Conservation (phyloP, 495 filamentous ascomycete species). For the Neurospora sp. region DNA sequence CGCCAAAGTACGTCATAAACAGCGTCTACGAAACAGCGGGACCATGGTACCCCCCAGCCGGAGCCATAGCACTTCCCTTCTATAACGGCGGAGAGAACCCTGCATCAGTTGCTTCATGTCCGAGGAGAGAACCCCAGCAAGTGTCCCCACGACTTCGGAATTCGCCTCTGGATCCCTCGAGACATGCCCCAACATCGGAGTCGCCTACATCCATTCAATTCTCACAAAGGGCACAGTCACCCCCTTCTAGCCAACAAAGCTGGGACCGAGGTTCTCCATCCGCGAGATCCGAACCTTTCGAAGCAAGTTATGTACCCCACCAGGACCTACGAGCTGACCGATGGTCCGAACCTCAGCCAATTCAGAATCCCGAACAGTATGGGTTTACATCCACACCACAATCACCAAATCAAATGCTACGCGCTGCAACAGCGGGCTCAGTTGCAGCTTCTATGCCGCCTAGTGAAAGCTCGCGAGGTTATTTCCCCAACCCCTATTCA, state of each 20-base stretch:
- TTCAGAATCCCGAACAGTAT: background rate
- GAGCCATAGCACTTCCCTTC: slow-evolving; percentile 3
- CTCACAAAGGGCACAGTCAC: background rate
- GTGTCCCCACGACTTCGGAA: background rate
- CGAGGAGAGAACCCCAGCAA: background rate
- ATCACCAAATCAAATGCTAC: background rate
- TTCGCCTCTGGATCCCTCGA: background rate
- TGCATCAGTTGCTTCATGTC: background rate
- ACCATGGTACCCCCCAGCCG: slow-evolving; percentile 8
- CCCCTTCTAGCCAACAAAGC: background rate
- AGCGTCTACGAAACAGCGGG: slow-evolving; percentile 1
- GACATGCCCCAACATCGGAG: background rate
- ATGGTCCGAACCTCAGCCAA: slow-evolving; percentile 5
- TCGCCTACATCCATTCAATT: background rate
- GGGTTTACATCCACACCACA: background rate
- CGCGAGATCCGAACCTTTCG: slow-evolving; percentile 7
- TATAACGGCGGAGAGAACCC: background rate
- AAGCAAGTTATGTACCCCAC: background rate
- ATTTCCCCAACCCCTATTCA: background rate
- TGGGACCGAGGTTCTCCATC: slow-evolving; percentile 7
- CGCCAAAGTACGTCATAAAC: background rate
- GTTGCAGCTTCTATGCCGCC: background rate
- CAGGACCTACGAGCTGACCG: slow-evolving; percentile 1
- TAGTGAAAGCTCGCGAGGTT: background rate
- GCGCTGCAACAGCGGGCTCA: background rate